Base-by-base conservation (phyloP, 306 rosid species). In the Cicer judaicum region DNA sequence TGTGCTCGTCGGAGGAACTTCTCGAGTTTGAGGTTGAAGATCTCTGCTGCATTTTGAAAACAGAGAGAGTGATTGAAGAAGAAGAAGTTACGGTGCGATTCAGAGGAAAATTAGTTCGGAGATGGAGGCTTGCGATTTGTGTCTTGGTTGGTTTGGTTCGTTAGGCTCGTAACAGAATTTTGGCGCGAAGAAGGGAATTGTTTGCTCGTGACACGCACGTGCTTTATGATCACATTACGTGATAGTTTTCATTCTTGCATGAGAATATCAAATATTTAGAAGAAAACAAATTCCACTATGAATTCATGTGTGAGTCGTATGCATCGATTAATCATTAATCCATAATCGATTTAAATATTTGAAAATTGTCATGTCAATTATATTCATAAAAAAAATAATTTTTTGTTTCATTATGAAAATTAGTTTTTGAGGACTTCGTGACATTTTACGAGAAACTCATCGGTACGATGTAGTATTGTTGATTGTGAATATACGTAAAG, bases 21-120 rank as follows among this genome's bases (percentile, higher is more conserved):
- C 90, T 83, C 49, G 78, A 57, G 74, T 43, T 74, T 10, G 87
- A 79, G 69, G 16, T 40, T 77, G 78, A 73, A 67, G 85, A 53
- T 73, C 92, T 72, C 80, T 76, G 86, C 83, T 67, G 85, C 89
- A 84, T 89, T 70, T 38, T 2, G 61, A 61, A 40, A 64, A 42
- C 41, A 65, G 5, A 43, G 16, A 65, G 19, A 40, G 67, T 10
- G 74, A 10, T 14, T 18, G 29, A 34, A 63, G 78, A 62, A 44
- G 68, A 47, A 44, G 64, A 18, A 38, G 44, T 57, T 57, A 2
- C 15, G 8, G 60, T 40, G 60, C 56, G 70, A 15, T 41, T 21
- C 65, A 11, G 70, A 48, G 77, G 72, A 74, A 50, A 15, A 46
- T 7, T 39, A 34, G 55, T 40, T 1, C 46, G 24, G 11, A 46